Conservation (phyloP, 805 yeast species). For the Lachancea sp. region DNA sequence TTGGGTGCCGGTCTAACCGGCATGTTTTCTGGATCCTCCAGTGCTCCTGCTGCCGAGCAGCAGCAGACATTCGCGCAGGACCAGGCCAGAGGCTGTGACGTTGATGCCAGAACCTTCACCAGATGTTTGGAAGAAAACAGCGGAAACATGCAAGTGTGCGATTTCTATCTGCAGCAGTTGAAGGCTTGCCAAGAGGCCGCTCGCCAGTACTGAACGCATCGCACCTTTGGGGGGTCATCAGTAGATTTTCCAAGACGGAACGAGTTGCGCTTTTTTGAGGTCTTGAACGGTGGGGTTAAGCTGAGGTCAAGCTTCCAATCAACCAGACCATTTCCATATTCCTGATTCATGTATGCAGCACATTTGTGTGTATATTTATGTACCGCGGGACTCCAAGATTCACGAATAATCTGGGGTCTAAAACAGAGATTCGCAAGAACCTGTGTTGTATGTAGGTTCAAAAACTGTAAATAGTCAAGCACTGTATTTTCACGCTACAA, state of each 20-base stretch:
- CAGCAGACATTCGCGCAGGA: slow-evolving; percentile 33
- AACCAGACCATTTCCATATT: background rate
- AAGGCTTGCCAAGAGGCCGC: slow-evolving; percentile 97
- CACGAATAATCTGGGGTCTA: background rate
- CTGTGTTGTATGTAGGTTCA: background rate
- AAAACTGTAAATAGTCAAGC: slow-evolving; percentile 1
- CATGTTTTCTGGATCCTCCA: slow-evolving; percentile 74
- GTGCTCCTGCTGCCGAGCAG: slow-evolving; percentile 42
- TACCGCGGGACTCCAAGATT: background rate
- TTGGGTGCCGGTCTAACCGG: slow-evolving; percentile 90
- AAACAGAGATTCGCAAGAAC: background rate
- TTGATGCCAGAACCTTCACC: slow-evolving; percentile 90
- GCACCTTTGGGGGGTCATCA: too few relatives aligned
- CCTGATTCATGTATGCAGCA: too few relatives aligned
- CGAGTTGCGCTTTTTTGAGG: background rate
- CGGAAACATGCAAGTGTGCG: slow-evolving; percentile 97
- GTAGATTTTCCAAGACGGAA: too few relatives aligned
- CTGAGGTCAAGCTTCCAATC: background rate
- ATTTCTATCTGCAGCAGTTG: slow-evolving; percentile 92
- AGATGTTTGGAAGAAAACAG: slow-evolving; percentile 88
- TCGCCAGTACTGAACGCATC: slow-evolving; percentile 61
- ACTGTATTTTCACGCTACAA: too few relatives aligned
- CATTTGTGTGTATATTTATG: background rate
- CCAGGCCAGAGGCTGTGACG: slow-evolving; percentile 66
- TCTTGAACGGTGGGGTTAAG: background rate